phyloP scores from a whole-genome alignment of 2,329 filamentous ascomycete species.

The Aspergillus pseudonomiae region DNA sequence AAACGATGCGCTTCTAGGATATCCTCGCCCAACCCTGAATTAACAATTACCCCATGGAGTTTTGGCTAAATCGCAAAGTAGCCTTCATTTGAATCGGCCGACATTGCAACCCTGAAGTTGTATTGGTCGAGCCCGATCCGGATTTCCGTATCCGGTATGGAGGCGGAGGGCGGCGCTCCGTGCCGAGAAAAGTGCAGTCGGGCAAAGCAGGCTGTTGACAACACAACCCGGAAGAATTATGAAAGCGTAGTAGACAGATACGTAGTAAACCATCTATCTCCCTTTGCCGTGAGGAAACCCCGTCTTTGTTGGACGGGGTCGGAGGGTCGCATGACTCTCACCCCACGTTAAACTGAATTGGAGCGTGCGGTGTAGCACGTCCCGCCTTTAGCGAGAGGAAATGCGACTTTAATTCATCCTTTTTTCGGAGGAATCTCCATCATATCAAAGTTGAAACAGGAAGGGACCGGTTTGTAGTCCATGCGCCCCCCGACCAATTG shows the following conservation, averaged over 20 bases:
- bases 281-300: not conserved
- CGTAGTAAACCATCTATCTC: not conserved
- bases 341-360: constrained; percentile 5
- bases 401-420: not conserved
- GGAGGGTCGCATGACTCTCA: not conserved
- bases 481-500: not conserved
- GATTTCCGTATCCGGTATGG: not conserved
- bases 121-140: not conserved
- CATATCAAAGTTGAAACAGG: not conserved
- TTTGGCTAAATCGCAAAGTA: not conserved
- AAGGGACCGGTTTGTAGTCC: not conserved
- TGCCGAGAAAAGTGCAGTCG: not conserved
- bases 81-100: not conserved
- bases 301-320: not conserved
- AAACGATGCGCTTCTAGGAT: not conserved
- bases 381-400: not conserved
- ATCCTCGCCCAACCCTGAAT: too few relatives aligned
- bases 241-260: not conserved
- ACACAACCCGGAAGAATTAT: not conserved
- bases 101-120: not conserved
- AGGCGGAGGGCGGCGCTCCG: not conserved
- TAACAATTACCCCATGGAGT: too few relatives aligned
- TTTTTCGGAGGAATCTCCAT: constrained; percentile 1
- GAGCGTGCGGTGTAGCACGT: constrained; percentile 3
- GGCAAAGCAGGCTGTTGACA: not conserved